Evolutionary conservation across 192 early-diverging fungal genomes (phyloP), one percentile per base, ranked within the genome.

Genomic region (Pecoramyces ruminantium): DNA sequence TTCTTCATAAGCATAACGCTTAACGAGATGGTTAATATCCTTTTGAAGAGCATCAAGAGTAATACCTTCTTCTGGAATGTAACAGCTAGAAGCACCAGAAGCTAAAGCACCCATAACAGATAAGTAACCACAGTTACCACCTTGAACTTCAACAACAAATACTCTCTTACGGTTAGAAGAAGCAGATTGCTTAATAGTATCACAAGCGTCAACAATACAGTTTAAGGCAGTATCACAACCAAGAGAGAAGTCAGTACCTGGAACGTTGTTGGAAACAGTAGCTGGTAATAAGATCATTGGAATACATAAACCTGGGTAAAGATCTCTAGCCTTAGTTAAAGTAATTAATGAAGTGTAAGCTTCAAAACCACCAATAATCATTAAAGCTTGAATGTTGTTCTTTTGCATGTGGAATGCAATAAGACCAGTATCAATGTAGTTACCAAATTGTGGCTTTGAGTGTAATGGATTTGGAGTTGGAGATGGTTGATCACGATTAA

Each of bases 351-450:
- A 88, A 28, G 93, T 93, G 85, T 91, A 97, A 8, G 93, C 97
- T 85, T 99, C 97, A 81, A 99, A 99, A 5, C 97, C 97, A 83
- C 97, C 97, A 77, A 99, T 87, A n/a, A 99, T 86, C 82, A 99
- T 83, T 81, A 99, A 85, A n/a, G 93, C 92, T 80, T 98, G 90
- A 83, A 99, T 93, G 83, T 92, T 88, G 87, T 93, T 89, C 83
- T 96, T 95, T 85, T 99, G 97, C 51, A 98, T 86, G 84, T 94
- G 91, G 85, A 93, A 97, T 4, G 97, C 95, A 18, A 96, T 90
- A 82, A 94, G 91, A n/a, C 96, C 97, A 58, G 94, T 83, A 79
- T 96, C 92, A 78, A 92, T 88, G 58, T 86, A 87, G 29, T 82
- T 84, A 38, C 77, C 81, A 12, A 29, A 42, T 29, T 77, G 40